Evolutionary conservation across 2,329 filamentous ascomycete species (phyloP).

Genomic region (Colletotrichum sp.): DNA sequence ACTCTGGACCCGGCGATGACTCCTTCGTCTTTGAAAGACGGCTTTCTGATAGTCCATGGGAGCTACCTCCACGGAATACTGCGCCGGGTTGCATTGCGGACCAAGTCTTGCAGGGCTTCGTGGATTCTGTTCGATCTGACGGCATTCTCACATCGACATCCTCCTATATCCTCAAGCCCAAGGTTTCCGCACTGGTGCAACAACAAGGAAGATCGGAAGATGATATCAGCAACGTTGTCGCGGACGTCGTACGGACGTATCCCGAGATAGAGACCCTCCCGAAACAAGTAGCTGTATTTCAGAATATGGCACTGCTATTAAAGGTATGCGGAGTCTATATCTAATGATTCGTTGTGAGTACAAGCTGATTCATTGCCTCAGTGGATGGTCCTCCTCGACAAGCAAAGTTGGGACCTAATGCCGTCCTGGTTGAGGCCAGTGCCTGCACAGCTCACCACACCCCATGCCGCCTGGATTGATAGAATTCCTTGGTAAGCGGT

Average conservation of each 20-base stretch:
- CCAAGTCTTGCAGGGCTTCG: background rate
- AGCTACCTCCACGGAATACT: background rate
- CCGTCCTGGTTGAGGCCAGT: constrained; percentile 33
- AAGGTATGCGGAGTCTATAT: background rate
- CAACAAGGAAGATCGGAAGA: constrained; percentile 27
- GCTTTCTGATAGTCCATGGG: background rate
- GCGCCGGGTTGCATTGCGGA: background rate
- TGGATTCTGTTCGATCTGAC: background rate
- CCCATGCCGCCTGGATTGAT: constrained; percentile 35
- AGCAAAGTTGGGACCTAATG: constrained; percentile 32
- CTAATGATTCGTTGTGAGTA: constrained; percentile 9
- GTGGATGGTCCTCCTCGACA: constrained; percentile 34
- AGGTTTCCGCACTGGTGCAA: constrained; percentile 28
- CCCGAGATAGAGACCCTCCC: constrained; percentile 32
- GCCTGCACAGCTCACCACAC: constrained; percentile 27
- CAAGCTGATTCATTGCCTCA: constrained; percentile 23
- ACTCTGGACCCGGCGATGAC: background rate
- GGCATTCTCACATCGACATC: background rate
- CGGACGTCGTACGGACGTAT: constrained; percentile 33
- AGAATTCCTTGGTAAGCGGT: constrained; percentile 30
- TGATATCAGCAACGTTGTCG: constrained; percentile 35
- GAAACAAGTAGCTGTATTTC: constrained; percentile 34
- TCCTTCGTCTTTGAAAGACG: background rate
- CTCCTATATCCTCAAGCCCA: constrained; percentile 16
- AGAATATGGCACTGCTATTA: background rate